Evolutionary conservation across 2,329 filamentous ascomycete genomes (phyloP), one percentile per base, ranked within the genome.

Genomic region (Arthrinium phaeospermum): DNA sequence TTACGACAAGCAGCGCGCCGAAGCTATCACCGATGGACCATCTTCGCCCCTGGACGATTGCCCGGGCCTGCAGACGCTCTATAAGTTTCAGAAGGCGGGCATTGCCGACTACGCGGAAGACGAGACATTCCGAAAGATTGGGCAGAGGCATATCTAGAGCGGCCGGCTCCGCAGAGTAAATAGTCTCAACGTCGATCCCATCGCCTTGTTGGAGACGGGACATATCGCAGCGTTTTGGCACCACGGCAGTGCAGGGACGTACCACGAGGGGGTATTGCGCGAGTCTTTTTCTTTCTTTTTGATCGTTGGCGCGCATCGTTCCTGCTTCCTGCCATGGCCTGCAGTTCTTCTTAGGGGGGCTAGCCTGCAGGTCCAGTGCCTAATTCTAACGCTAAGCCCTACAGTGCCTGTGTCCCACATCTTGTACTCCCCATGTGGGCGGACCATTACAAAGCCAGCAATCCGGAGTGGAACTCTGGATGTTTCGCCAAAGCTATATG

Each of bases 361-460:
- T 41, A 37, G 37, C 37, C 5, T 37, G 37, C 45, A 46, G 16
- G 45, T 46, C 14, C 45, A 46, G 45, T 49, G 47, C 47, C 47
- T 24, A 49, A 49, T n/a, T n/a, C 47, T 49, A 49, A n/a, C 47
- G 22, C 45, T 46, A 46, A 24, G 19, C 47, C 47, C 47, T n/a
- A n/a, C 47, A 49, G 34, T 22, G 8, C 67, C 19, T 24, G 44
- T 2, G 67, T 68, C 45, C 67, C 67, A 13, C 67, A 68, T 37
- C 27, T 47, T 49, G 44, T 49, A 6, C 44, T 68, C 16, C 67
- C 64, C 8, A 24, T 68, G 16, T 68, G 67, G 67, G 67, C 67
- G 7, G 67, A 49, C 22, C 46, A 34, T 34, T 68, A 46, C 16
- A 68, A 68, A 30, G 64, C 2, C 8, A 68, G 5, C 41, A 46